A percentile compares a stretch with the other conserved stretches of the same genome.
Evolutionary conservation across 2,329 filamentous ascomycete genomes (phyloP).

Genomic region (Celoporthe dispersa): DNA sequence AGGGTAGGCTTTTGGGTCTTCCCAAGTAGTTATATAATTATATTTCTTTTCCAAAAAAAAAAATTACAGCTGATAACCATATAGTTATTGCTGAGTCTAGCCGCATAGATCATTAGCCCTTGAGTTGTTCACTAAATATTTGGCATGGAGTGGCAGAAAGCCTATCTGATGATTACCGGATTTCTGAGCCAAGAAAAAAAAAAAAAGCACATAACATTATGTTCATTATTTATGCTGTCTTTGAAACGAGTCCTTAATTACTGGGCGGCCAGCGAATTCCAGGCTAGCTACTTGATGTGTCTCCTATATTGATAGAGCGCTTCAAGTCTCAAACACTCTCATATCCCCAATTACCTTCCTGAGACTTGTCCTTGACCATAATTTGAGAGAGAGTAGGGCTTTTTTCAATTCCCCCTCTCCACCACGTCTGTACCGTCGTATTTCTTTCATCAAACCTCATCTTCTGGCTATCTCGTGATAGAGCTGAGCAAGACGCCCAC

Average conservation of each 20-base stretch:
- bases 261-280: background rate
- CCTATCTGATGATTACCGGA: background rate
- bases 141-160: background rate
- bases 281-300: background rate
- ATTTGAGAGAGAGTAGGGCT: background rate
- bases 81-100: background rate
- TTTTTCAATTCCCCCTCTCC: no score
- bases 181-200: no score
- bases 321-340: background rate
- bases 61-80: no score
- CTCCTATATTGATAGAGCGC: background rate
- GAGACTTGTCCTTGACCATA: background rate
- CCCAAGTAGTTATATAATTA: no score
- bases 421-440: background rate
- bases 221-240: no score
- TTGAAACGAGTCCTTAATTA: background rate
- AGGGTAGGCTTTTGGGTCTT: no score
- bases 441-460: background rate
- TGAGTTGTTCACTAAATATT: background rate
- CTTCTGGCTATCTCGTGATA: background rate
- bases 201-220: no score
- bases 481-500: background rate
- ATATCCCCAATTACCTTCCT: background rate
- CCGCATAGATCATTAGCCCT: background rate
- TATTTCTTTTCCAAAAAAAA: no score